Evolutionary conservation across 1,139 yeast genomes (phyloP), one percentile per base, ranked within the genome.

Genomic region (Protomyces gravidus): DNA sequence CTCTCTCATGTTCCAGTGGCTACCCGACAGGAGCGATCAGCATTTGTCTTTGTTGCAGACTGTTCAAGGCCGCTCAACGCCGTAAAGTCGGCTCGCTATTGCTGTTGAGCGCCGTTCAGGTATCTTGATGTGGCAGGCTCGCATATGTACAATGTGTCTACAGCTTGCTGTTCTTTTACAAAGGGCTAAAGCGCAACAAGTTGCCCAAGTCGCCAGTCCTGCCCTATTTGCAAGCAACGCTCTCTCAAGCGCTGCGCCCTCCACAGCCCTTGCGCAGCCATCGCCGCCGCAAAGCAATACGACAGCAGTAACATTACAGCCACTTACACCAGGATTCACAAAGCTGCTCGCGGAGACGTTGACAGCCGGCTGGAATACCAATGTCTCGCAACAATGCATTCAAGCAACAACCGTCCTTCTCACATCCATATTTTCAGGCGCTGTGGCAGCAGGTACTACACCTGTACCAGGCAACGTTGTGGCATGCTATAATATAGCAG

Each of bases 401-500:
- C 17, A 15, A 36, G 42, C 42, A 9, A 23, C 42, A 11, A 9
- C 42, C 9, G 9, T 13, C 4, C 9, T 36, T 6, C 42, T 36
- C 11, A 13, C 21, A 15, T 36, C 42, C 42, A 36, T 36, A 19
- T 15, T 23, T n/a, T 36, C 42, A 2, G 42, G 42, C 21, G 42
- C 42, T 13, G 17, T 36, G 3, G 42, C 42, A 5, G 21, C 33
- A 23, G 23, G 23, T 19, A 26, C 48, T 15, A 26, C 50, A 6
- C 36, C 36, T 5, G 48, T 45, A n/a, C 51, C 58, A 9, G 28
- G 39, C n/a, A 50, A 45, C 21, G 19, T 53, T 11, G 30, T 53
- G 32, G 51, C 42, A 2, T 53, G 58, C 51, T 53, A 53, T 28
- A 53, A 53, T 15, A 45, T 53, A 4, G 58, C 58, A 5, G 45